Evolutionary conservation across 2,329 filamentous ascomycete genomes (phyloP), one percentile per base, ranked within the genome.

Genomic region (Coniella vitis): DNA sequence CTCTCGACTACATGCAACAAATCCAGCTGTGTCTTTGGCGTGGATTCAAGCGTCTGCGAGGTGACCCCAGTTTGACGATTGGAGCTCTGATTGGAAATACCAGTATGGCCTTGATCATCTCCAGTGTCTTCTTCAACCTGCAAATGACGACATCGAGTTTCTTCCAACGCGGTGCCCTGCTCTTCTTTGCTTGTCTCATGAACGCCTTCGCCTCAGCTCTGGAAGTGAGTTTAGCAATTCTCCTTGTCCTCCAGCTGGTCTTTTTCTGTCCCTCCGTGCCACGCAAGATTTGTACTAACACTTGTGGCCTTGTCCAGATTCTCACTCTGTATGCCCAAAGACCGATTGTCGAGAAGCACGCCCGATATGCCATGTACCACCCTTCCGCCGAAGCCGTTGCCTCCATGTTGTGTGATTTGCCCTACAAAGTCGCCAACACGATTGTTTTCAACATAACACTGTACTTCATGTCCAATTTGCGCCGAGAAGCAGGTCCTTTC

Each of bases 291-390:
- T 31, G 22, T 29, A 12, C 38, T 41, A n/a, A 42, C 25, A 7
- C 56, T 69, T 3, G 12, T 13, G n/a, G 12, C 1, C n/a, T n/a
- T n/a, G n/a, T n/a, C 10, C 52, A 84, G 74, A 93, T 95, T 62
- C 67, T 93, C 31, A 90, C 87, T 0, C 75, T 95, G 4, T 96
- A 93, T 62, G 80, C 87, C 2, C 90, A 95, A 76, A 84, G 90
- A 34, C 86, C 87, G 1, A 95, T 95, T 58, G 88, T 96, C 52
- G 89, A 95, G 63, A 95, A 95, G 64, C 90, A 96, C 58, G 71
- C 76, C 48, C 81, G 86, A 50, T 95, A 95, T 63, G 89, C 90
- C 16, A 75, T 95, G 16, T 95, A 95, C 60, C 90, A 95, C 60
- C 89, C 90, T 0, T 90, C 86, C 9, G 86, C 89, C 14, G 90